Percentiles rank a stretch among this genome's conserved stretches.
Conservation (phyloP, 2,329 filamentous ascomycete species). For the Ophiostoma fasciatum region DNA sequence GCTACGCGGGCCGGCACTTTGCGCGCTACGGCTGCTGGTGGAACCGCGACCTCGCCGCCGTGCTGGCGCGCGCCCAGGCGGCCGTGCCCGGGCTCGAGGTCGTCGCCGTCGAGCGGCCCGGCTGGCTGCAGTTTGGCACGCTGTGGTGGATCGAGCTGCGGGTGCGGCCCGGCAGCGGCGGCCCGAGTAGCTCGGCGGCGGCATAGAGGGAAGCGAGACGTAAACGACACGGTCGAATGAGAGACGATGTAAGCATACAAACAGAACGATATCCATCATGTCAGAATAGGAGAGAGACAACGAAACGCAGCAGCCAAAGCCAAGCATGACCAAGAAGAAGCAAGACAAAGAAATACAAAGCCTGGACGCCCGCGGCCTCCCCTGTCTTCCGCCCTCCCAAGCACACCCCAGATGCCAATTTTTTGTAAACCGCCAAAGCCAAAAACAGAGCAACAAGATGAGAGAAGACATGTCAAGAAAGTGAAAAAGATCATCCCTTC, state of each 20-base stretch:
- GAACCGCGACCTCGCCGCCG: conserved; percentile 46
- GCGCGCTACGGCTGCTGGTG: conserved; percentile 51
- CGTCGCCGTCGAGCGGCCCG: conserved; percentile 36
- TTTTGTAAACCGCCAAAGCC: neutral
- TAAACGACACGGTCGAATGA: too few relatives aligned
- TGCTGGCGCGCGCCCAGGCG: conserved; percentile 34
- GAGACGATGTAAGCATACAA: too few relatives aligned
- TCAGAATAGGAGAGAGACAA: too few relatives aligned
- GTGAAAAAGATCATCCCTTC: neutral
- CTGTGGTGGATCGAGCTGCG: conserved; percentile 43
- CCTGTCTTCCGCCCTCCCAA: neutral
- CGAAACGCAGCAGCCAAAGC: too few relatives aligned
- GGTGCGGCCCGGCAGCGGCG: conserved; percentile 16
- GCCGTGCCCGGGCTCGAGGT: conserved; percentile 40
- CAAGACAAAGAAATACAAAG: neutral
- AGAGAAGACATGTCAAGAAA: neutral
- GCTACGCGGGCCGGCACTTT: conserved; percentile 39
- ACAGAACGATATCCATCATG: too few relatives aligned
- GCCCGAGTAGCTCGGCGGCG: too few relatives aligned
- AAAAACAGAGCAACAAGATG: neutral
- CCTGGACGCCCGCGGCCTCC: neutral
- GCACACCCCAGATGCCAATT: conserved; percentile 1
- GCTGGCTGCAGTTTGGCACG: conserved; percentile 39
- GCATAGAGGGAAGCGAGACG: neutral
- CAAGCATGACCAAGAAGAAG: neutral